Evolutionary conservation across 2,329 filamentous ascomycete genomes (phyloP).

Genomic region (Rhinocladiella similis): DNA sequence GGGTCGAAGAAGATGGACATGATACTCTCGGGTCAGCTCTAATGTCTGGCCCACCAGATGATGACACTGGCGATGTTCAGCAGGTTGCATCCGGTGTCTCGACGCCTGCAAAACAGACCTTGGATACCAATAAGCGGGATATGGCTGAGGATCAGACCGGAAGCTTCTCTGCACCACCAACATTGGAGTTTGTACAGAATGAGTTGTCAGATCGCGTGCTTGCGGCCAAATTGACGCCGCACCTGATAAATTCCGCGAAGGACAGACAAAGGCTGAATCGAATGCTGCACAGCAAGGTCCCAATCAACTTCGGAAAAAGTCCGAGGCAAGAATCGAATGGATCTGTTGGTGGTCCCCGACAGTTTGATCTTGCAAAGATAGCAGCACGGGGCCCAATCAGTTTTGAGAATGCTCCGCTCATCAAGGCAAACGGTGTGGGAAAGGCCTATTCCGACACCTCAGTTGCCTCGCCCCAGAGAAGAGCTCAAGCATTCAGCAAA

Average conservation of each 20-base stretch:
- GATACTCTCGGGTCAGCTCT: constrained; percentile 12
- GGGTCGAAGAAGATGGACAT: constrained; percentile 19
- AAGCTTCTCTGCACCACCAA: constrained; percentile 30
- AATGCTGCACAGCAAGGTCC: constrained; percentile 15
- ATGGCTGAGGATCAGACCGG: constrained; percentile 23
- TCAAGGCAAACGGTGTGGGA: background rate
- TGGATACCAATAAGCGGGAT: constrained; percentile 16
- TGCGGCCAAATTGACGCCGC: constrained; percentile 37
- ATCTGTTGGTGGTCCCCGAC: background rate
- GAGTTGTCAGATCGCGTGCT: constrained; percentile 37
- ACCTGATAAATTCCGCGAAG: constrained; percentile 35
- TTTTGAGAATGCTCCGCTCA: constrained; percentile 9
- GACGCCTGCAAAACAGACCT: constrained; percentile 14
- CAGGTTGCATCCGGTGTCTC: constrained; percentile 6
- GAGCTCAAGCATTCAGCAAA: constrained; percentile 13
- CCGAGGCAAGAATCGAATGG: background rate
- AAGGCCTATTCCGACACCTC: constrained; percentile 20
- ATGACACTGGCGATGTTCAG: background rate
- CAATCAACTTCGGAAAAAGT: constrained; percentile 20
- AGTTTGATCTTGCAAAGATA: constrained; percentile 14
- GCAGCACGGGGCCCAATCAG: constrained; percentile 17
- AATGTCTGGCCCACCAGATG: background rate
- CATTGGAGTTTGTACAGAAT: constrained; percentile 36
- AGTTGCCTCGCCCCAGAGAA: constrained; percentile 14
- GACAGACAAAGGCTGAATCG: constrained; percentile 39